phyloP scores from a whole-genome alignment of 2,329 filamentous ascomycete genomes.

The Parascedosporium putredinis region DNA sequence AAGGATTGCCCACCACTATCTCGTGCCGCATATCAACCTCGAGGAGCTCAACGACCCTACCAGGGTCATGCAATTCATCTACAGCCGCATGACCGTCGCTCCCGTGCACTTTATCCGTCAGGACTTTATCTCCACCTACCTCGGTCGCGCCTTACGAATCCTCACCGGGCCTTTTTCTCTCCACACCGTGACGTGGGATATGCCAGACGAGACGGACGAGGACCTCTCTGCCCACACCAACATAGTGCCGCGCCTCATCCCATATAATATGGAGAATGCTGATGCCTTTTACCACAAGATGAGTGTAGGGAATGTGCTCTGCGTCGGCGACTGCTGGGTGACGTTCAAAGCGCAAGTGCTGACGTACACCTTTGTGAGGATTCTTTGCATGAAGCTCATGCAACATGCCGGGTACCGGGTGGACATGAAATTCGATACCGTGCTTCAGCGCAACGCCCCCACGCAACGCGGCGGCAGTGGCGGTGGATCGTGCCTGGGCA shows the following conservation, averaged over 20 bases:
- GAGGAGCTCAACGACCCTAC: background rate
- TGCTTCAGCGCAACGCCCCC: background rate
- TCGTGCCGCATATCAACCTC: slow-evolving; percentile 1
- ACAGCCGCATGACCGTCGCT: background rate
- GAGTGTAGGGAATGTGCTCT: background rate
- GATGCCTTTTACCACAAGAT: background rate
- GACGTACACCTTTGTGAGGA: background rate
- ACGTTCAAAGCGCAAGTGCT: background rate
- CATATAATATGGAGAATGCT: background rate
- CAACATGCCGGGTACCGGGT: background rate
- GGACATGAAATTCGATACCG: background rate
- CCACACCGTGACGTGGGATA: background rate
- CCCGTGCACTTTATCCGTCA: background rate
- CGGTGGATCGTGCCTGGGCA: background rate
- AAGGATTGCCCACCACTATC: background rate
- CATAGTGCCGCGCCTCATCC: background rate
- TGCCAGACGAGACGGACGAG: background rate
- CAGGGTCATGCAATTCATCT: background rate
- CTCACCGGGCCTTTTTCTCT: background rate
- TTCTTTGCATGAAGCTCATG: background rate
- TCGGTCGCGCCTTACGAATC: background rate
- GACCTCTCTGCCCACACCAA: background rate
- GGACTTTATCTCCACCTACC: background rate
- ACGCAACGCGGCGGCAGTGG: background rate
- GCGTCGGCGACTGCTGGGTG: background rate